Conservation (phyloP, 2,329 filamentous ascomycete species). For the Colletotrichum abscissum region DNA sequence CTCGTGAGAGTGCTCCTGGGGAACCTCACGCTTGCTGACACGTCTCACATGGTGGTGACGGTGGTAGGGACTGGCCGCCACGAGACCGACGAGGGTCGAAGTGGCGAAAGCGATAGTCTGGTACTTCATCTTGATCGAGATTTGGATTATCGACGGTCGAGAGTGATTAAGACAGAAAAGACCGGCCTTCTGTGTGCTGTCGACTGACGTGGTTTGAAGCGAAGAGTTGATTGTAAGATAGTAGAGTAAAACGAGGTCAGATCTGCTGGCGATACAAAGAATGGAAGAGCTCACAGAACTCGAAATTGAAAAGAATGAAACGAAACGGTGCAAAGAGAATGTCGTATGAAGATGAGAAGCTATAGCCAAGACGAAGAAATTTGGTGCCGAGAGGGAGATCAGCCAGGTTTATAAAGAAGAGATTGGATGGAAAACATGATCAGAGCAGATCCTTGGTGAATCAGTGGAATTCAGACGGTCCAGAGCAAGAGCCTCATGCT, state of each 20-base stretch:
- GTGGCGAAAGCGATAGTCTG: slow-evolving; percentile 29
- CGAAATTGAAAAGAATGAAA: slow-evolving; percentile 28
- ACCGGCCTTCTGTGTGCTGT: slow-evolving; percentile 26
- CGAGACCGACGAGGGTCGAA: slow-evolving; percentile 30
- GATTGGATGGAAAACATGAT: slow-evolving; percentile 10
- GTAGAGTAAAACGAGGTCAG: not conserved
- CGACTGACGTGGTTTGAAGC: slow-evolving; percentile 11
- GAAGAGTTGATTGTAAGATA: not conserved
- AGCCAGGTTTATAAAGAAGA: slow-evolving; percentile 28
- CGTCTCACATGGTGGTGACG: slow-evolving; percentile 36
- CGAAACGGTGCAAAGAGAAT: slow-evolving; percentile 29
- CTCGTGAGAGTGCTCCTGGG: slow-evolving; percentile 64
- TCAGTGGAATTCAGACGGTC: slow-evolving; percentile 23
- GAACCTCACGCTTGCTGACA: slow-evolving; percentile 51
- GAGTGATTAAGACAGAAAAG: slow-evolving; percentile 19
- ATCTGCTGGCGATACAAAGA: slow-evolving; percentile 32
- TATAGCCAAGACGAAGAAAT: slow-evolving; percentile 12
- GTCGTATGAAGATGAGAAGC: slow-evolving; percentile 26
- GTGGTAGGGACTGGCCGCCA: slow-evolving; percentile 15
- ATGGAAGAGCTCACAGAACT: slow-evolving; percentile 40
- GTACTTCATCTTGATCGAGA: slow-evolving; percentile 36
- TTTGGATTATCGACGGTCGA: slow-evolving; percentile 15
- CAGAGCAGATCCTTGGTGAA: slow-evolving; percentile 18
- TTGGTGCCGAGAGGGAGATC: slow-evolving; percentile 16
- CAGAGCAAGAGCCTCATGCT: slow-evolving; percentile 11